Evolutionary conservation across 345 rosid species (phyloP).

Genomic region (Aquilaria sinensis): DNA sequence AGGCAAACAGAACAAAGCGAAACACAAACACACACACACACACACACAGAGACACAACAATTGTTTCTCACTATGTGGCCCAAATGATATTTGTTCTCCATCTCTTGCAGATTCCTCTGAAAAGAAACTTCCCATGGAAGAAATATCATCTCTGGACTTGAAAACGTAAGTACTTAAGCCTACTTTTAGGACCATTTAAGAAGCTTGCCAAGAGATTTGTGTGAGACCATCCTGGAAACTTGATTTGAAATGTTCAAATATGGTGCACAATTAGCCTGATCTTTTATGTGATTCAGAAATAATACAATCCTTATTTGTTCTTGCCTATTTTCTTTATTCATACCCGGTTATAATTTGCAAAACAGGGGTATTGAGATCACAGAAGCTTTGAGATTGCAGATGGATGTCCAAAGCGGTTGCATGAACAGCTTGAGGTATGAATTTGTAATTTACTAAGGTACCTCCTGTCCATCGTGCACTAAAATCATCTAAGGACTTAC

Average conservation of each 20-base stretch:
- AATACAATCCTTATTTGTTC: no score
- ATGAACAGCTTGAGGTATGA: conserved; percentile 85
- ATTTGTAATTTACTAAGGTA: conserved; percentile 1
- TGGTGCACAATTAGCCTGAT: not conserved
- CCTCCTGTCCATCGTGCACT: no score
- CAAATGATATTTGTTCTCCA: conserved; percentile 1
- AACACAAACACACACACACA: no score
- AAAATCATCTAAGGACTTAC: no score
- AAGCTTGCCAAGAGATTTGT: no score
- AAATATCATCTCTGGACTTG: conserved; percentile 48
- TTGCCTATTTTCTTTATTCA: no score
- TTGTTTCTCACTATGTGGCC: no score
- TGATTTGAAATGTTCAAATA: no score
- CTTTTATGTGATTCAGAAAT: not conserved
- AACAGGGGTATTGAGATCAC: conserved; percentile 59
- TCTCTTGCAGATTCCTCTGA: conserved; percentile 45
- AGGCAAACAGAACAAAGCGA: no score
- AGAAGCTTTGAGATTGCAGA: conserved; percentile 69
- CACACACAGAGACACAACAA: no score
- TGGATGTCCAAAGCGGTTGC: conserved; percentile 75
- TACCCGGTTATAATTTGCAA: conserved; percentile 3
- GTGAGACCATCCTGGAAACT: no score
- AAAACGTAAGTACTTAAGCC: conserved; percentile 42
- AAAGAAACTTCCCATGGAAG: conserved; percentile 45
- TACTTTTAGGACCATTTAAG: no score